Percentiles rank a stretch among this genome's conserved stretches.
phyloP scores from a whole-genome alignment of 257 asterid genomes.

The Datura wrightii region DNA sequence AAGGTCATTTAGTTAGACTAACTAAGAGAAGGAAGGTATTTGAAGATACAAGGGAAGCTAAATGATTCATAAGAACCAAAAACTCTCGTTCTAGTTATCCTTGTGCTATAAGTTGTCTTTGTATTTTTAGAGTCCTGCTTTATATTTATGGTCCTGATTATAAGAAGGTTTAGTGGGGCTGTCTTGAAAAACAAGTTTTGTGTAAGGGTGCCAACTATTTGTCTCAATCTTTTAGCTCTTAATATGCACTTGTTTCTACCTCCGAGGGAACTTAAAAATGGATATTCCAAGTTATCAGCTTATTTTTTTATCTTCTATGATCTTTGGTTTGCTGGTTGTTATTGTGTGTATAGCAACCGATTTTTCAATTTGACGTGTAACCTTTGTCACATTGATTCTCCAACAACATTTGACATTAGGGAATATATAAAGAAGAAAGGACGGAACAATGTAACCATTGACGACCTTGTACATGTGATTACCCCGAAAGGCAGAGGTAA shows the following conservation, averaged over 20 bases:
- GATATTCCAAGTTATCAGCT: neutral
- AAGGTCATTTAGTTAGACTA: neutral
- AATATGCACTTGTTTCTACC: neutral
- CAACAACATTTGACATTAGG: slow-evolving; percentile 50
- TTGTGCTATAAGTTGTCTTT: neutral
- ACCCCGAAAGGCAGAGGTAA: slow-evolving; percentile 84
- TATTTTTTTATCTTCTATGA: neutral
- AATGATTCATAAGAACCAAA: neutral
- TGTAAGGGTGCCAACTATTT: neutral
- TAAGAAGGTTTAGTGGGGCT: neutral
- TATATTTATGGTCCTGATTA: neutral
- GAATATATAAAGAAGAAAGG: slow-evolving; percentile 72
- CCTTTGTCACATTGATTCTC: neutral
- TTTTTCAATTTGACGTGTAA: slow-evolving; percentile 2
- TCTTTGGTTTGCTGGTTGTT: neutral
- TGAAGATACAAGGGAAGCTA: neutral
- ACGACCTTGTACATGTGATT: slow-evolving; percentile 70
- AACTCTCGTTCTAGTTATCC: neutral
- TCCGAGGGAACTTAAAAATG: neutral
- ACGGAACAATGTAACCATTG: slow-evolving; percentile 71
- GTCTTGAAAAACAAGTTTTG: neutral
- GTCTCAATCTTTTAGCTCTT: neutral
- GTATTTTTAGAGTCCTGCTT: neutral
- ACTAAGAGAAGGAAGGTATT: neutral
- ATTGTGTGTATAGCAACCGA: neutral